phyloP scores from a whole-genome alignment of 176 grass and related monocot genomes.

The Ensete ventricosum region DNA sequence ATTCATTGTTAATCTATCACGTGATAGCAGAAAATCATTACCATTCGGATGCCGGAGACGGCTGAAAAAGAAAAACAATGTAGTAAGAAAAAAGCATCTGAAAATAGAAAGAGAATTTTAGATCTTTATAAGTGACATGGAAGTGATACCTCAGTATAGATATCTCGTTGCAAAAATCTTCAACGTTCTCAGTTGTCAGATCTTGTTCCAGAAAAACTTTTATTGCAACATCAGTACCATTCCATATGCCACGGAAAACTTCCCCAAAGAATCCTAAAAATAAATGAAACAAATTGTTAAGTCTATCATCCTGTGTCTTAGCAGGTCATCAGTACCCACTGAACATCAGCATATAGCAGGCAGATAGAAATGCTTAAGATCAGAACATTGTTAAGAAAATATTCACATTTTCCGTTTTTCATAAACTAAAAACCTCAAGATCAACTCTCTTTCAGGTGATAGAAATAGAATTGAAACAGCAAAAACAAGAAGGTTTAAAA shows the following conservation, averaged over 20 bases:
- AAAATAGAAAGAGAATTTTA: constrained; percentile 18
- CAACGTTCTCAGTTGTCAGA: constrained; percentile 94
- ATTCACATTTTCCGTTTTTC: no score
- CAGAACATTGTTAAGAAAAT: no score
- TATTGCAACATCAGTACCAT: constrained; percentile 95
- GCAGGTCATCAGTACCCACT: not conserved
- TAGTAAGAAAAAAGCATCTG: constrained; percentile 18
- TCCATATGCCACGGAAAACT: constrained; percentile 94
- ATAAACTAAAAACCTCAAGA: no score
- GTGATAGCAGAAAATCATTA: constrained; percentile 28
- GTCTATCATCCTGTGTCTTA: not conserved
- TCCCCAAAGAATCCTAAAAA: constrained; percentile 92
- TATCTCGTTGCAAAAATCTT: constrained; percentile 99
- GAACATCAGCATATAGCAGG: no score
- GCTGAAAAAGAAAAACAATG: constrained; percentile 39
- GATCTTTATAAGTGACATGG: constrained; percentile 8
- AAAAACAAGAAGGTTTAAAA: no score
- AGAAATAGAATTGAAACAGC: no score
- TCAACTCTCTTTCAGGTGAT: no score
- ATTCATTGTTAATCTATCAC: not conserved
- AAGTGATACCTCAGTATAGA: constrained; percentile 77
- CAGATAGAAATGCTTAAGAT: no score
- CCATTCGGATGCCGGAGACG: constrained; percentile 98
- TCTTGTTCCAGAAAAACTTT: constrained; percentile 99
- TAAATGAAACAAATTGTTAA: not conserved